Base-by-base conservation (phyloP, 768 basidiomycete genomes). In the Amanita phalloides region DNA sequence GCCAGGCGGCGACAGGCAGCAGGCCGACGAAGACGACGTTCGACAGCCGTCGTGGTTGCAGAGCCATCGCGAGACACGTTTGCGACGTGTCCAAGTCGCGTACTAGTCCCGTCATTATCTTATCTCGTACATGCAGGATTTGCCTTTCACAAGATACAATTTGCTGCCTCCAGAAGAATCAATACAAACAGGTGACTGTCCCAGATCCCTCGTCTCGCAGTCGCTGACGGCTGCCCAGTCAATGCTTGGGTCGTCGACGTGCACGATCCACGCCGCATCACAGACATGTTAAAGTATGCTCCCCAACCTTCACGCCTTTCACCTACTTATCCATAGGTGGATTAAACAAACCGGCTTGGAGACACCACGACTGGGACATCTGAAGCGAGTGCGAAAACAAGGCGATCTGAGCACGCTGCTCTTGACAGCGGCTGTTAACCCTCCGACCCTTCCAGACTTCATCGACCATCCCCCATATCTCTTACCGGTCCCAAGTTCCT, bases 201-300 rank as follows among this genome's bases (percentile, higher is more conserved):
- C 6, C 30, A n/a, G 7, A 25, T 11, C 28, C 8, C 23, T 35
- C 35, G 20, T 11, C 42, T 44, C 33, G 30, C 43, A 36, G 45
- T 41, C 39, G 43, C 35, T 47, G 32, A 49, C 38, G 4, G 39
- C 52, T 36, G 7, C 8, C 35, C 50, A 90, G 88, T 80, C 35
- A 69, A 76, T 44, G 86, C 82, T 49, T 91, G 89, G 89, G 83
- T 79, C 17, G 82, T 87, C 14, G 84, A 90, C 60, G 72, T 90
- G 14, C 77, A 77, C 3, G 77, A 87, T 56, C 73, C 73, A 21
- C 74, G 72, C 41, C 66, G 77, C 48, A 84, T 80, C 20, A 75
- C 78, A 7, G 61, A 70, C 1, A 73, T 88, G 68, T 70, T 90
- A 7, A 83, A 76, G 87, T 85, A 58, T 46, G 71, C 58, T 32